Conservation (phyloP, 805 yeast genomes). For the Teunomyces gatunensis region DNA sequence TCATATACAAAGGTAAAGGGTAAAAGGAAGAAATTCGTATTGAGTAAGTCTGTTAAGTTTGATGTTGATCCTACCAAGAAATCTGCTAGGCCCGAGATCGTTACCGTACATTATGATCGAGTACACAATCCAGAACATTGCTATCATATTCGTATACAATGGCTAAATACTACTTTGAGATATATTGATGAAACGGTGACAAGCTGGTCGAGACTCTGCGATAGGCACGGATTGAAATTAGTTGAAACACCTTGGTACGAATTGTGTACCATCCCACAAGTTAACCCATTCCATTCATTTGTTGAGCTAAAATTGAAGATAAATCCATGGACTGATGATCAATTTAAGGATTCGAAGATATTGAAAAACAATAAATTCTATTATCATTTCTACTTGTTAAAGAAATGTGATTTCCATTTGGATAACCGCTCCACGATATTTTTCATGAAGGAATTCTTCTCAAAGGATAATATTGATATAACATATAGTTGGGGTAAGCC, state of each 20-base stretch:
- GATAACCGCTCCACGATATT: slow-evolving; percentile 77
- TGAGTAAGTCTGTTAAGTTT: slow-evolving; percentile 64
- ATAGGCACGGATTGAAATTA: slow-evolving; percentile 69
- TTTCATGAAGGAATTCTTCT: slow-evolving; percentile 26
- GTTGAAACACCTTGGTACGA: slow-evolving; percentile 94
- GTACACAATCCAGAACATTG: slow-evolving; percentile 95
- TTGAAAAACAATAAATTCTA: slow-evolving; percentile 56
- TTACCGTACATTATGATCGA: slow-evolving; percentile 83
- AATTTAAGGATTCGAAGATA: slow-evolving; percentile 42
- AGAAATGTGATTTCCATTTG: slow-evolving; percentile 67
- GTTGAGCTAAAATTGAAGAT: slow-evolving; percentile 64
- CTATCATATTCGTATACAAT: slow-evolving; percentile 85
- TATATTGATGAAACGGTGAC: slow-evolving; percentile 75
- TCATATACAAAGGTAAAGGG: slow-evolving; percentile 19
- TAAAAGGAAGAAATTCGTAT: slow-evolving; percentile 43
- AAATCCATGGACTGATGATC: slow-evolving; percentile 68
- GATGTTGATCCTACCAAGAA: slow-evolving; percentile 73
- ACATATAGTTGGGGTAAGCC: slow-evolving; percentile 92
- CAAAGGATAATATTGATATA: slow-evolving; percentile 58
- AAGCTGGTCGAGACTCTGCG: slow-evolving; percentile 80
- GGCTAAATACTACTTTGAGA: slow-evolving; percentile 89
- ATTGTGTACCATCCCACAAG: slow-evolving; percentile 66
- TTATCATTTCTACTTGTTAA: slow-evolving; percentile 74
- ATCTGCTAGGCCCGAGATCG: slow-evolving; percentile 74
- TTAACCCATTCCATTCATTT: slow-evolving; percentile 87